phyloP scores from a whole-genome alignment of 495 filamentous ascomycete species.

The Sordaria brevicollis region DNA sequence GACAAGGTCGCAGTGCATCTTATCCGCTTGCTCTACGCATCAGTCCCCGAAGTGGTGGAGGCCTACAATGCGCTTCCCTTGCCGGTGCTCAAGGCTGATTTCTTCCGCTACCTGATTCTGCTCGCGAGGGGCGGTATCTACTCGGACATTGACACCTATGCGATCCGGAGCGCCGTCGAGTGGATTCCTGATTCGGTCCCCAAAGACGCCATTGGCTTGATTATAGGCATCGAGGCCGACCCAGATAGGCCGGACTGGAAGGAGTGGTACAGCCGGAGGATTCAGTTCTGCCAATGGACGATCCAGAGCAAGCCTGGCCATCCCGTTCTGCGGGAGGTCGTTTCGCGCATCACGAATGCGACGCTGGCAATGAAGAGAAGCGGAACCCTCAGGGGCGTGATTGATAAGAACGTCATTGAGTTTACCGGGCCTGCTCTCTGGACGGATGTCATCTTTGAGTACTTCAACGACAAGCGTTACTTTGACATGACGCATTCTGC shows the following conservation, averaged over 20 bases:
- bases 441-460: slow-evolving; percentile 87
- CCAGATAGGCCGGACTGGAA: slow-evolving; percentile 88
- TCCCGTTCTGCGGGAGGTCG: slow-evolving; percentile 79
- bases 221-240: slow-evolving; percentile 93
- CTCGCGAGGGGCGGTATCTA: slow-evolving; percentile 93
- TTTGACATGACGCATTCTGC: slow-evolving; percentile 67
- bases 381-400: slow-evolving; percentile 52
- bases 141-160: slow-evolving; percentile 89
- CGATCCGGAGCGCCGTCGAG: slow-evolving; percentile 68
- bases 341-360: slow-evolving; percentile 74
- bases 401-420: slow-evolving; percentile 79
- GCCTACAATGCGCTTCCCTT: slow-evolving; percentile 79
- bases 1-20: slow-evolving; percentile 75
- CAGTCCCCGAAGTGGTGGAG: slow-evolving; percentile 84
- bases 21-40: slow-evolving; percentile 74
- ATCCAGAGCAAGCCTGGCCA: slow-evolving; percentile 94
- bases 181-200: slow-evolving; percentile 81
- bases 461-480: slow-evolving; percentile 85
- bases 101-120: slow-evolving; percentile 94
- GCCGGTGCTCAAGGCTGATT: slow-evolving; percentile 89
- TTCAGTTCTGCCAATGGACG: slow-evolving; percentile 99
- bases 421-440: slow-evolving; percentile 92
- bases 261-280: slow-evolving; percentile 88
- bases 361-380: slow-evolving; percentile 64
- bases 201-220: slow-evolving; percentile 63